Base-by-base conservation (phyloP, 1,284 basidiomycete genomes). In the Trametes sp. region DNA sequence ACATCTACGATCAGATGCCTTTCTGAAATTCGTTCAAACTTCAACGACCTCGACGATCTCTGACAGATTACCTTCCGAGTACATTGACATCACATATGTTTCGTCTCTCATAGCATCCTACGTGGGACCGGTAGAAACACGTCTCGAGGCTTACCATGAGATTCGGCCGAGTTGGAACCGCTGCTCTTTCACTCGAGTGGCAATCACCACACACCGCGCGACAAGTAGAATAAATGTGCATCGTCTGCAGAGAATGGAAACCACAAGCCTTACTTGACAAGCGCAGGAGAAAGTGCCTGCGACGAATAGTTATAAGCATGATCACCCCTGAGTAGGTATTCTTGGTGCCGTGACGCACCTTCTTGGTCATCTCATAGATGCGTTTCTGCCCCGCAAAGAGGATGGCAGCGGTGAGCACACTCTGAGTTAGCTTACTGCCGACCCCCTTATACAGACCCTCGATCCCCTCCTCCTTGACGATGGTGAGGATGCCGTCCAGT, bases 341-440 rank as follows among this genome's bases (percentile, higher is more conserved):
- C 54, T 7, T 23, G 7, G 26, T 33, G 41, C n/a, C 4, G n/a
- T 19, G 10, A 49, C 67, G 13, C n/a, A 78, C 88, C 80, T 83
- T 80, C 76, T 86, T 90, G 11, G 85, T 87, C 21, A 87, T 66
- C 68, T 92, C 88, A 64, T 88, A 93, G 52, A 93, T 85, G 65
- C 93, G 82, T 69, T 88, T 84, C 76, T 96, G 94, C 10, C 90
- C 87, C 19, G 89, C 92, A 71, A 97, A 97, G 67, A 97, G 82
- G 70, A 97, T 94, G 13, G 94, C 93, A 16, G 95, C 95, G 6
- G 94, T 96, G 48, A 96, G 82, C 2, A 97, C 93, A 61, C 93
- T 95, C 78, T 98, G 96, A 7, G 91, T 69, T 13, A 98, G 86
- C 78, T 98, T 97, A 73, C 88, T 93, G 24, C 85, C 82, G 41